Conservation (phyloP, 2,329 filamentous ascomycete species). For the Apiospora hydei region DNA sequence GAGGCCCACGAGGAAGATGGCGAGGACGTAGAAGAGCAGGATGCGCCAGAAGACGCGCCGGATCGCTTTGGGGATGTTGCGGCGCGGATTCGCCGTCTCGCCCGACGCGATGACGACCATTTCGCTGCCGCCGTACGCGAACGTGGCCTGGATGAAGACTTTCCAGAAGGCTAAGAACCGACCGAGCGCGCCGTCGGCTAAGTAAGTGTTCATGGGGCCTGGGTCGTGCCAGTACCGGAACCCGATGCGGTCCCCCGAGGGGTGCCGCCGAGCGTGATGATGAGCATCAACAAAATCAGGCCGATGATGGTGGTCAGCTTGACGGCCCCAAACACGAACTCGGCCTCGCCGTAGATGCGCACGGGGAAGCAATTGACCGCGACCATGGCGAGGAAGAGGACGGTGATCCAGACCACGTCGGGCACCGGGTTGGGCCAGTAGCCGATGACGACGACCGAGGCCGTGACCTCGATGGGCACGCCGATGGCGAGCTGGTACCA, state of each 20-base stretch:
- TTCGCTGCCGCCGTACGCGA: slow-evolving; percentile 80
- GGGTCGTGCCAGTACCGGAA: slow-evolving; percentile 55
- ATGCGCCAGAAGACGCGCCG: slow-evolving; percentile 85
- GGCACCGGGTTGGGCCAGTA: slow-evolving; percentile 60
- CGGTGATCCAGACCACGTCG: slow-evolving; percentile 61
- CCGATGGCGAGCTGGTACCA: slow-evolving; percentile 49
- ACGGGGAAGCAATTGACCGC: slow-evolving; percentile 59
- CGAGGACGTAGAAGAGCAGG: slow-evolving; percentile 79
- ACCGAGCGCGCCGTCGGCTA: slow-evolving; percentile 50
- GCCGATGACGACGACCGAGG: slow-evolving; percentile 59
- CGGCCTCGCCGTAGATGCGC: slow-evolving; percentile 62
- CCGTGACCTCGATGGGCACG: slow-evolving; percentile 37
- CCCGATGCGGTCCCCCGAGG: slow-evolving; percentile 50
- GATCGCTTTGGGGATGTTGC: slow-evolving; percentile 79
- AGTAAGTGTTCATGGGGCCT: slow-evolving; percentile 51
- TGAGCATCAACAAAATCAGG: slow-evolving; percentile 70
- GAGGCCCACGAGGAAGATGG: slow-evolving; percentile 78
- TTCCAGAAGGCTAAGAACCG: slow-evolving; percentile 72
- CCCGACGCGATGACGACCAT: slow-evolving; percentile 80
- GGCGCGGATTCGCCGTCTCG: slow-evolving; percentile 80
- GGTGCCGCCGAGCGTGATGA: slow-evolving; percentile 55
- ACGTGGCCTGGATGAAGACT: slow-evolving; percentile 77
- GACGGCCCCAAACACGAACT: slow-evolving; percentile 64
- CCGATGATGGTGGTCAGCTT: slow-evolving; percentile 66
- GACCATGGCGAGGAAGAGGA: slow-evolving; percentile 63